Conservation (phyloP, 1,284 basidiomycete genomes). For the Cryptococcus hybrid region DNA sequence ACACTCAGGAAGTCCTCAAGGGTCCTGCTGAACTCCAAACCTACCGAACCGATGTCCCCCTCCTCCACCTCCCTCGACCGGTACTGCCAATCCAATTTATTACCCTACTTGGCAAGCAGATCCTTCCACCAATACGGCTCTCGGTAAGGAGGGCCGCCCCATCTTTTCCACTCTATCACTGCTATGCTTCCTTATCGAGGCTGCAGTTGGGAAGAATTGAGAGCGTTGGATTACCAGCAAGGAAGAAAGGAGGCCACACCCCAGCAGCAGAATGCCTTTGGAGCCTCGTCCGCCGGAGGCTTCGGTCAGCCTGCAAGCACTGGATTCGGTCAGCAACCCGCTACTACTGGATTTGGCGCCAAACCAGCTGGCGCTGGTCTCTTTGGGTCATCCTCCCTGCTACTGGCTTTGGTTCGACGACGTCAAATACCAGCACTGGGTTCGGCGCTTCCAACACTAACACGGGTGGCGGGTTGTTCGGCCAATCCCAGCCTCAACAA, state of each 20-base stretch:
- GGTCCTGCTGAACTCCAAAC: slow-evolving; percentile 26
- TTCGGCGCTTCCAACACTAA: slow-evolving; percentile 49
- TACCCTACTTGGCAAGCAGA: slow-evolving; percentile 47
- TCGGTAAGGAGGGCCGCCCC: slow-evolving; percentile 25
- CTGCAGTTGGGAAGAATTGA: slow-evolving; percentile 48
- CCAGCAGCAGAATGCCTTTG: slow-evolving; percentile 38
- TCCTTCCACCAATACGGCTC: slow-evolving; percentile 17
- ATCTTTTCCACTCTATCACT: slow-evolving; percentile 46
- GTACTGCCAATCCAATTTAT: slow-evolving; percentile 38
- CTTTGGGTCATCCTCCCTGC: slow-evolving; percentile 40
- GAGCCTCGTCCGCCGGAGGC: slow-evolving; percentile 29
- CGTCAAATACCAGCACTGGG: slow-evolving; percentile 36
- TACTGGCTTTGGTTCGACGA: slow-evolving; percentile 25
- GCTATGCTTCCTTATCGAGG: slow-evolving; percentile 44
- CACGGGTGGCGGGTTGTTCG: slow-evolving; percentile 48
- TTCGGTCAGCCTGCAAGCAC: slow-evolving; percentile 44
- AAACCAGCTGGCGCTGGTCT: slow-evolving; percentile 30
- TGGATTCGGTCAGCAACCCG: slow-evolving; percentile 30
- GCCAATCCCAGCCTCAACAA: slow-evolving; percentile 48
- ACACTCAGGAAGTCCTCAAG: slow-evolving; percentile 10
- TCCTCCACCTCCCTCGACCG: slow-evolving; percentile 34
- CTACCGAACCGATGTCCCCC: slow-evolving; percentile 21
- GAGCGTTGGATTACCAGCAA: slow-evolving; percentile 56
- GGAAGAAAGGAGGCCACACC: slow-evolving; percentile 55
- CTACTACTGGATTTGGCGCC: slow-evolving; percentile 40